Evolutionary conservation across 2,329 filamentous ascomycete species (phyloP), one percentile per base, ranked within the genome.

Genomic region (Talaromyces sp.): DNA sequence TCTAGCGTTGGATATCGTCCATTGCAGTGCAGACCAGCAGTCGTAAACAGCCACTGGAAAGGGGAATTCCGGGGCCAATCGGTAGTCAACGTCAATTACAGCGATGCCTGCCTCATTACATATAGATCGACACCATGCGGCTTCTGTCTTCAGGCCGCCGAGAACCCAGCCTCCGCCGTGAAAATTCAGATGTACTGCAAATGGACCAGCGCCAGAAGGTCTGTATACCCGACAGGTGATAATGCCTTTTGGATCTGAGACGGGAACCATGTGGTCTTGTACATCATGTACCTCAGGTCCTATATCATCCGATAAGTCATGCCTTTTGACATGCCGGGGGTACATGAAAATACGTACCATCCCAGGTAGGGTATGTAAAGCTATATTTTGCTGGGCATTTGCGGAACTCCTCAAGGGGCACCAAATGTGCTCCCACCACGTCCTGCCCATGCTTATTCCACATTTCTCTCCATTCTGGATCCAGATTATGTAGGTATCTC

Each of bases 121-220:
- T 12, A 80, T 61, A 21, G 71, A 69, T 65, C 79, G 79, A 64
- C 77, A 80, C 62, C 77, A 75, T 42, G 78, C 75, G 64, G 77
- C 72, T 52, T 80, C 77, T 1, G 67, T 68, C 4, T 64, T 61
- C 1, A 80, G 68, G 1, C 73, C 74, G 2, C 77, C 77, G 66
- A 80, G 78, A 7, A 80, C 77, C 76, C 77, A 80, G 9, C 76
- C 76, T 33, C 76, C 74, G 9, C 76, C 76, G 61, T 77, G 75
- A 64, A 76, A 77, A 50, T 78, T 78, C 63, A 80, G 64, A 68
- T 79, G 59, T 25, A 61, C 37, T 1, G 59, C 48, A 31, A 61
- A 61, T 37, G 44, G 70, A 0, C 70, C 70, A 1, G 66, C 56
- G 1, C 71, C 71, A 12, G 68, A 62, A 0, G 71, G 71, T 1